Percentiles rank a stretch among this genome's conserved stretches.
Conservation (phyloP, 352 stramenopile species). For the Pythium dissimile region DNA sequence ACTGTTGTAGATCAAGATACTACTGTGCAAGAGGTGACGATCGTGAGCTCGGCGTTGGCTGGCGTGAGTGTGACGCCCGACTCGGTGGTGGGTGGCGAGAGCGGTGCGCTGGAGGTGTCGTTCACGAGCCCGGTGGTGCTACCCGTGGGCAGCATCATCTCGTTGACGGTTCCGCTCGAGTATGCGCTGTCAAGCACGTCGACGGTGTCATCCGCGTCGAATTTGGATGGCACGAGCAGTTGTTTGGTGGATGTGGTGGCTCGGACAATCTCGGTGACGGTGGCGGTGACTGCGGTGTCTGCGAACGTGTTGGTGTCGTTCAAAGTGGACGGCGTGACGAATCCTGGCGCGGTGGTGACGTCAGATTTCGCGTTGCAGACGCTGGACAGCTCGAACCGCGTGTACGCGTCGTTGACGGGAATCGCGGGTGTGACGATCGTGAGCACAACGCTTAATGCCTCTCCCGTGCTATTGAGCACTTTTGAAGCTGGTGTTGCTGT, state of each 20-base stretch:
- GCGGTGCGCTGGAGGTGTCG: slow-evolving; percentile 21
- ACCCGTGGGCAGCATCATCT: slow-evolving; percentile 30
- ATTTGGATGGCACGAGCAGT: slow-evolving; percentile 25
- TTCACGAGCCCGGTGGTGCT: slow-evolving; percentile 35
- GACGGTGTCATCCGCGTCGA: slow-evolving; percentile 19
- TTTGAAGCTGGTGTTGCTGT: slow-evolving; percentile 25
- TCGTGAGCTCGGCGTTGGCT: background rate
- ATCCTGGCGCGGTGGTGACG: slow-evolving; percentile 43
- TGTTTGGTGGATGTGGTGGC: slow-evolving; percentile 14
- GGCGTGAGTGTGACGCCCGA: slow-evolving; percentile 4
- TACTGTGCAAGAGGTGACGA: background rate
- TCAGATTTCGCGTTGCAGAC: slow-evolving; percentile 34
- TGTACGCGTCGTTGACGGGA: slow-evolving; percentile 23
- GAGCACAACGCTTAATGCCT: slow-evolving; percentile 16
- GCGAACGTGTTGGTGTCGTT: slow-evolving; percentile 33
- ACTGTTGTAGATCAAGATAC: slow-evolving; percentile 10
- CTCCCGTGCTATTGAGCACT: background rate
- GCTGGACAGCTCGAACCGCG: slow-evolving; percentile 25
- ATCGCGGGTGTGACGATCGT: slow-evolving; percentile 28
- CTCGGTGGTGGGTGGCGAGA: slow-evolving; percentile 26
- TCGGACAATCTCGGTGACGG: slow-evolving; percentile 25
- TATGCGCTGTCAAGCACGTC: slow-evolving; percentile 26
- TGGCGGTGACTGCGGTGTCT: slow-evolving; percentile 24
- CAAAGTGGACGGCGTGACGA: slow-evolving; percentile 44
- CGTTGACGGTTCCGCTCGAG: slow-evolving; percentile 35